These are phyloP conservation scores for Trichoderma sp. DNA, from an alignment of 2,329 filamentous ascomycete genomes.

Conservation along the genomic window DNA sequence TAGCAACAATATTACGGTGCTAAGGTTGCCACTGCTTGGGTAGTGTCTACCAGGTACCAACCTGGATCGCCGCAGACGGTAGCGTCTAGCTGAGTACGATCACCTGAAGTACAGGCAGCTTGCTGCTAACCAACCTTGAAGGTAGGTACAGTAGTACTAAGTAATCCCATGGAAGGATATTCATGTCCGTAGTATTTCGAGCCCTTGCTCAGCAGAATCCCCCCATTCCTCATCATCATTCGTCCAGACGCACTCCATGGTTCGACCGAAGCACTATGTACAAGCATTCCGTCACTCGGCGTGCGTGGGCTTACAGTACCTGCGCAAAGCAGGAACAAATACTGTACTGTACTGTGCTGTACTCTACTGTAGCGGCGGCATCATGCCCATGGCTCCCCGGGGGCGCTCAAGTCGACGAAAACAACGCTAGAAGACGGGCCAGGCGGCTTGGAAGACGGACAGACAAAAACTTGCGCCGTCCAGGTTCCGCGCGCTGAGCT, in stretches of 20 bases:
- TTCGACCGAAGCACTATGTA: neutral
- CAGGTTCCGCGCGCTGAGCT: conserved; percentile 11
- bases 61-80: neutral
- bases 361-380: conserved; percentile 1
- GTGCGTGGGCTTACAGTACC: neutral
- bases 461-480: neutral
- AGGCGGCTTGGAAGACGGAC: conserved; percentile 15
- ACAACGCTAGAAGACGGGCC: conserved; percentile 13
- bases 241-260: neutral
- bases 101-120: neutral
- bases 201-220: neutral
- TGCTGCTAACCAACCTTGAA: too few relatives aligned
- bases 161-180: neutral
- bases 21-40: neutral
- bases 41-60: neutral
- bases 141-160: too few relatives aligned
- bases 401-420: neutral
- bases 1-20: neutral
- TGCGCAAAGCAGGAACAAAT: neutral
- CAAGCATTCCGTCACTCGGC: neutral
- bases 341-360: too few relatives aligned
- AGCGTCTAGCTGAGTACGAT: neutral
- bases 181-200: too few relatives aligned
- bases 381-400: neutral
- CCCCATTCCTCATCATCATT: neutral